Percentiles rank a stretch among this genome's conserved stretches.
Evolutionary conservation across 345 rosid species (phyloP).

Genomic region (Euphorbia tirucalli): DNA sequence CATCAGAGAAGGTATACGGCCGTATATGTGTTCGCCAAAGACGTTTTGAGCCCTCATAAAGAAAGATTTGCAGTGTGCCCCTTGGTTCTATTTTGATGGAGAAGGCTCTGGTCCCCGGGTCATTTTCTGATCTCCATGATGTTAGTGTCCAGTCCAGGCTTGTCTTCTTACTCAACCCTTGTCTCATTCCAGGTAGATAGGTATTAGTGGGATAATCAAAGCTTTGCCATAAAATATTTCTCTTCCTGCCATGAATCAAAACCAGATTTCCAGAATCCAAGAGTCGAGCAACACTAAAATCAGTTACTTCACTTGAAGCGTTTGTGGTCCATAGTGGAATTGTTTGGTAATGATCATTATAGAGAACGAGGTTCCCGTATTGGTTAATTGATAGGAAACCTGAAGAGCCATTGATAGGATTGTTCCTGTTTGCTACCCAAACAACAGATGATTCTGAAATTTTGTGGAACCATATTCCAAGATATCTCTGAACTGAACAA

Average conservation of each 20-base stretch:
- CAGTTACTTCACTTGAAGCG: background rate
- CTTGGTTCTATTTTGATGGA: background rate
- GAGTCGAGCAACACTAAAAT: background rate
- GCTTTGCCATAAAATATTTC: constrained; percentile 1
- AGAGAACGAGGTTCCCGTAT: constrained; percentile 5
- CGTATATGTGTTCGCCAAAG: background rate
- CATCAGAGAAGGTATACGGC: background rate
- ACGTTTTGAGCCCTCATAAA: background rate
- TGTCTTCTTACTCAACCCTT: background rate
- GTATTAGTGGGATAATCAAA: constrained; percentile 5
- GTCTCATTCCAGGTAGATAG: background rate
- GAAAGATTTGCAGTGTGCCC: background rate
- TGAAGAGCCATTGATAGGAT: background rate
- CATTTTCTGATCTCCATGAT: constrained; percentile 5
- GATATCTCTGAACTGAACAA: background rate
- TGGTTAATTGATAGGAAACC: background rate
- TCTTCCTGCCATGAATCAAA: background rate
- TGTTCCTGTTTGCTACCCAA: background rate
- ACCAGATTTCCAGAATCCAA: constrained; percentile 9
- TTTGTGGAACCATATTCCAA: constrained; percentile 10
- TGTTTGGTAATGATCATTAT: background rate
- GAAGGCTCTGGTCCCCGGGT: background rate
- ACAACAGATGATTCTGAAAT: background rate
- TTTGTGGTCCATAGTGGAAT: background rate
- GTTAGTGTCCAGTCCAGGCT: background rate